Percentiles rank a stretch among this genome's conserved stretches.
phyloP scores from a whole-genome alignment of 169 alveolate species.

The Eimeria zaria region DNA sequence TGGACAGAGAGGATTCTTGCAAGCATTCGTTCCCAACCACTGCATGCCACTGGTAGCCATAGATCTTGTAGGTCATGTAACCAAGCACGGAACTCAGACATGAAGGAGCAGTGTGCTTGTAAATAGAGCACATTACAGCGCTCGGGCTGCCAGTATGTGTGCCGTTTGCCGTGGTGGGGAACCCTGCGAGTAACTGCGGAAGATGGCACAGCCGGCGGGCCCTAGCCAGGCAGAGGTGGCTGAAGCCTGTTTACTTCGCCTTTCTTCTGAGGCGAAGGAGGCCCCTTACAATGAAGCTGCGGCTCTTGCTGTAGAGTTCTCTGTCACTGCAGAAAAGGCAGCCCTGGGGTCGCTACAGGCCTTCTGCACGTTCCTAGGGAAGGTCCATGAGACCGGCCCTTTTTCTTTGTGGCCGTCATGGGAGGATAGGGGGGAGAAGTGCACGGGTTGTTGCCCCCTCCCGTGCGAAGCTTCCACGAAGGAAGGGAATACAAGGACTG shows the following conservation, averaged over 20 bases:
- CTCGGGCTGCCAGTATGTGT: not conserved
- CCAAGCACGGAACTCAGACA: not conserved
- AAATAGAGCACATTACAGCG: not conserved
- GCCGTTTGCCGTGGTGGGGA: not conserved
- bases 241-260: not conserved
- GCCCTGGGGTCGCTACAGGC: conserved; percentile 25
- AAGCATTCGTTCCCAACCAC: not conserved
- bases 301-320: conserved; percentile 21
- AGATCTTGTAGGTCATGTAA: not conserved
- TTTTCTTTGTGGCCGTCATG: conserved; percentile 26
- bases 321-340: conserved; percentile 44
- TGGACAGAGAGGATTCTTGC: not conserved
- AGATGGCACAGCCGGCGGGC: conserved; percentile 1
- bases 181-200: not conserved
- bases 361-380: conserved; percentile 60
- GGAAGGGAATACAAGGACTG: not conserved
- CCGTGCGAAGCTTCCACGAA: not conserved
- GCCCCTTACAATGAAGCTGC: conserved; percentile 65
- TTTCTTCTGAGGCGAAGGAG: conserved; percentile 7
- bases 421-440: not conserved
- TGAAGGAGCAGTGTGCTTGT: not conserved
- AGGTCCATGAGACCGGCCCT: conserved; percentile 10
- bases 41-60: not conserved
- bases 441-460: not conserved
- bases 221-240: not conserved